These are phyloP conservation scores for Elsinoe necatrix DNA, from an alignment of 2,329 filamentous ascomycete species.

Conservation along the genomic window DNA sequence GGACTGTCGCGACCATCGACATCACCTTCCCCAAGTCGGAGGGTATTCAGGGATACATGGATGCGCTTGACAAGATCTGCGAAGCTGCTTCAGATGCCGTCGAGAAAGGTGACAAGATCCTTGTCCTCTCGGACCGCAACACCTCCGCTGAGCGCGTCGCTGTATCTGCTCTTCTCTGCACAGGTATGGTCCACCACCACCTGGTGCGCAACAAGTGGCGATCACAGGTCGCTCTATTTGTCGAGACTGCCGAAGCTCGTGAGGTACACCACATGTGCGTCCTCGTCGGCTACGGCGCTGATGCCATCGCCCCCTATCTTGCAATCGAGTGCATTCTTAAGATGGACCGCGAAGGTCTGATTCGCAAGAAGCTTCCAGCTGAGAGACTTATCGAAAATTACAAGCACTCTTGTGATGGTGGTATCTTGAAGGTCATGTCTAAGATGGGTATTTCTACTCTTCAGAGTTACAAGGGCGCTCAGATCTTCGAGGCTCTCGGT, in stretches of 20 bases:
- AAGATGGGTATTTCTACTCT: constrained; percentile 99
- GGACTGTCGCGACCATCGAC: constrained; percentile 85
- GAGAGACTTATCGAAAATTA: constrained; percentile 88
- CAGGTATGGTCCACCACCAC: constrained; percentile 91
- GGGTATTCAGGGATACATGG: constrained; percentile 74
- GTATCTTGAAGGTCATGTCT: constrained; percentile 97
- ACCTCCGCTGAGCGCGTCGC: constrained; percentile 74
- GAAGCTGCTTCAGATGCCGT: constrained; percentile 76
- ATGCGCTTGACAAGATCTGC: constrained; percentile 82
- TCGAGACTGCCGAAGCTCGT: constrained; percentile 90
- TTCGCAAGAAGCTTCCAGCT: constrained; percentile 78
- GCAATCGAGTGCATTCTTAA: constrained; percentile 95
- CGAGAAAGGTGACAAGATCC: constrained; percentile 71
- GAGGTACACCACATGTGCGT: constrained; percentile 99
- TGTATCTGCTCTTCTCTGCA: constrained; percentile 78
- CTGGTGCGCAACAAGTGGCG: constrained; percentile 94
- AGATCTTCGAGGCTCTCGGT: constrained; percentile 94
- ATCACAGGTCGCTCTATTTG: constrained; percentile 73
- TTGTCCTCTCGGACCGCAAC: constrained; percentile 82
- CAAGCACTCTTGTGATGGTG: constrained; percentile 91
- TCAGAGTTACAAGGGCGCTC: constrained; percentile 92
- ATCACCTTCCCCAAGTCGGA: constrained; percentile 85
- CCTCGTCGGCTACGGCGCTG: constrained; percentile 88
- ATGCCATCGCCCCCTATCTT: constrained; percentile 90
- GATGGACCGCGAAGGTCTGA: constrained; percentile 86